These are phyloP conservation scores for Psophocarpus tetragonolobus DNA, from an alignment of 306 rosid genomes.

Conservation along the genomic window DNA sequence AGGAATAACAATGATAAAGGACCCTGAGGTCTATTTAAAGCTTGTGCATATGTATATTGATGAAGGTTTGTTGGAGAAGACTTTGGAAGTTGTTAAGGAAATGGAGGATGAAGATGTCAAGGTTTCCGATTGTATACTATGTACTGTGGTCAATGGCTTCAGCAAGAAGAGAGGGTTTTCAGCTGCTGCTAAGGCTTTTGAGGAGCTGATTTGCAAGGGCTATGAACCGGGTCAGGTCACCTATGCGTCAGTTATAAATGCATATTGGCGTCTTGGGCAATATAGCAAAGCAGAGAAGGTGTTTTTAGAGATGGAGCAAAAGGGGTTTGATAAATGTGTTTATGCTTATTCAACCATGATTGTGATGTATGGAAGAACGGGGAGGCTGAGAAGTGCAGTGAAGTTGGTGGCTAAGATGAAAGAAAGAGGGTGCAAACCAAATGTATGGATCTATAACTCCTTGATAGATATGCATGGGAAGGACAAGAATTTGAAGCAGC, in stretches of 20 bases:
- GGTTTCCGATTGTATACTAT: conserved; percentile 62
- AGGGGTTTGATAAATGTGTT: conserved; percentile 67
- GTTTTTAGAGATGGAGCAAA: conserved; percentile 61
- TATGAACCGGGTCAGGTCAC: conserved; percentile 78
- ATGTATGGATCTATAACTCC: conserved; percentile 78
- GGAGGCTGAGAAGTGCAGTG: conserved; percentile 57
- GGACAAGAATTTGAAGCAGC: conserved; percentile 59
- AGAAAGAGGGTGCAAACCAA: conserved; percentile 72
- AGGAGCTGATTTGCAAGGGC: conserved; percentile 47
- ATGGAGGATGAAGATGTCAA: conserved; percentile 54
- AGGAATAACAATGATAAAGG: conserved; percentile 47
- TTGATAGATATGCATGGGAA: conserved; percentile 80
- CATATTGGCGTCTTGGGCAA: conserved; percentile 58
- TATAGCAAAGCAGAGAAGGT: conserved; percentile 53
- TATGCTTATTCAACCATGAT: conserved; percentile 79
- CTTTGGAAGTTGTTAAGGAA: conserved; percentile 50
- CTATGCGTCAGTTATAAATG: conserved; percentile 63
- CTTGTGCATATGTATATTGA: conserved; percentile 71
- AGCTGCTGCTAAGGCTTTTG: conserved; percentile 47
- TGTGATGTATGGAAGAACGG: conserved; percentile 72
- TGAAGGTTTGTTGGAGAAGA: conserved; percentile 58
- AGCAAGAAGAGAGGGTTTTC: conserved; percentile 52
- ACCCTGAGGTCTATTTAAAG: conserved; percentile 56
- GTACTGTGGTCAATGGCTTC: conserved; percentile 67
- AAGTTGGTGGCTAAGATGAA: conserved; percentile 74